Percentiles rank a stretch among this genome's conserved stretches.
Evolutionary conservation across 1,139 yeast genomes (phyloP).

Genomic region (Hyphopichia khmerensis): DNA sequence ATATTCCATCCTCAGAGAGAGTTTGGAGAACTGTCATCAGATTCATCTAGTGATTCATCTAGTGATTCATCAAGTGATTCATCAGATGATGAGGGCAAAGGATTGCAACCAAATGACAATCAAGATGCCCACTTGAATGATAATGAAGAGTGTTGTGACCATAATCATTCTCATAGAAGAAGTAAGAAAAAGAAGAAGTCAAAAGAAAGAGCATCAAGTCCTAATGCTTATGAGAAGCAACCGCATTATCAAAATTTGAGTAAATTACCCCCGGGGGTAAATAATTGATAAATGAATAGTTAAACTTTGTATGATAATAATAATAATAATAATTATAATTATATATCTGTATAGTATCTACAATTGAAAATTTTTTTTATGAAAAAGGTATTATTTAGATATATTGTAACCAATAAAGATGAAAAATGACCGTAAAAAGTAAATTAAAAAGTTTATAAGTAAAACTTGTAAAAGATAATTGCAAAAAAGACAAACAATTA

Average conservation of each 20-base stretch:
- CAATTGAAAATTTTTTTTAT: too few relatives aligned
- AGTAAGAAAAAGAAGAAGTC: conserved; percentile 4
- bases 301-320: too few relatives aligned
- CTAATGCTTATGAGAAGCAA: conserved; percentile 76
- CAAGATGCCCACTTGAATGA: too few relatives aligned
- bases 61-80: conserved; percentile 41
- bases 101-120: too few relatives aligned
- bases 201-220: conserved; percentile 24
- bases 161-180: neutral
- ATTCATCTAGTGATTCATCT: conserved; percentile 25
- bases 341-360: too few relatives aligned
- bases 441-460: too few relatives aligned
- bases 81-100: conserved; percentile 14
- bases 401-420: too few relatives aligned
- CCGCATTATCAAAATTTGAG: conserved; percentile 29
- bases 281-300: neutral
- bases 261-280: neutral
- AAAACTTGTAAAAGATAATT: neutral
- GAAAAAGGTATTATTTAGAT: too few relatives aligned
- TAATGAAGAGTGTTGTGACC: conserved; percentile 1
- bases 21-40: conserved; percentile 60
- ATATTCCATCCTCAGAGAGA: conserved; percentile 84
- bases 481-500: neutral
- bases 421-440: neutral
- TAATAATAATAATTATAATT: too few relatives aligned